Evolutionary conservation across 139 green algal genomes (phyloP).

Genomic region (Coelastrella sp.): DNA sequence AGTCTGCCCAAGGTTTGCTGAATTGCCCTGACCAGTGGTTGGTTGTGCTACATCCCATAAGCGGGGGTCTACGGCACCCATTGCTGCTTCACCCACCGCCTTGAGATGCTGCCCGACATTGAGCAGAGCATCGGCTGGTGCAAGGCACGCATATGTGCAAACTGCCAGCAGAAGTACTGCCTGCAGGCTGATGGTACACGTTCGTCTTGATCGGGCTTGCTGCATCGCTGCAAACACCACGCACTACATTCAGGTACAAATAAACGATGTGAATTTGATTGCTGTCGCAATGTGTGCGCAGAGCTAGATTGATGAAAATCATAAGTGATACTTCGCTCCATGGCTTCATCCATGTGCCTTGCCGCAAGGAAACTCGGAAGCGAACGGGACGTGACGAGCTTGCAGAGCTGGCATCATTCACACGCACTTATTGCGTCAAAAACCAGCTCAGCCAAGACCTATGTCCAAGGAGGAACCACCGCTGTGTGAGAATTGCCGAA

Average conservation of each 20-base stretch:
- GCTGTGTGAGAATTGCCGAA: not conserved
- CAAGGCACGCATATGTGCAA: not conserved
- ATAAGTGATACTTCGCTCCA: too few relatives aligned
- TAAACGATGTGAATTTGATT: not conserved
- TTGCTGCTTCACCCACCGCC: not conserved
- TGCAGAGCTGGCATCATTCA: conserved; percentile 1
- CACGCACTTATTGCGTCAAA: conserved; percentile 10
- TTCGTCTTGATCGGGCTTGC: not conserved
- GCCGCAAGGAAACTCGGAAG: not conserved
- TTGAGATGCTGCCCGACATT: not conserved
- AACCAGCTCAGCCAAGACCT: not conserved
- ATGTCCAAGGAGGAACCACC: not conserved
- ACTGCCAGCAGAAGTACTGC: not conserved
- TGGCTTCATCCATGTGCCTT: not conserved
- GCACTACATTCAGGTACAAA: conserved; percentile 1
- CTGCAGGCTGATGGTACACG: not conserved
- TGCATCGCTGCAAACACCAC: not conserved
- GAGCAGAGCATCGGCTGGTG: not conserved
- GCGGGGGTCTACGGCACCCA: conserved; percentile 11
- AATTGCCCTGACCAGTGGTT: not conserved
- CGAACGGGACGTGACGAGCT: not conserved
- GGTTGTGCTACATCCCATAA: conserved; percentile 21
- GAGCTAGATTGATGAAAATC: not conserved
- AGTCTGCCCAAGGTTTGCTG: not conserved
- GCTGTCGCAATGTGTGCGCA: not conserved